Evolutionary conservation across 2,329 filamentous ascomycete genomes (phyloP).

Genomic region (Didymella glomerata): DNA sequence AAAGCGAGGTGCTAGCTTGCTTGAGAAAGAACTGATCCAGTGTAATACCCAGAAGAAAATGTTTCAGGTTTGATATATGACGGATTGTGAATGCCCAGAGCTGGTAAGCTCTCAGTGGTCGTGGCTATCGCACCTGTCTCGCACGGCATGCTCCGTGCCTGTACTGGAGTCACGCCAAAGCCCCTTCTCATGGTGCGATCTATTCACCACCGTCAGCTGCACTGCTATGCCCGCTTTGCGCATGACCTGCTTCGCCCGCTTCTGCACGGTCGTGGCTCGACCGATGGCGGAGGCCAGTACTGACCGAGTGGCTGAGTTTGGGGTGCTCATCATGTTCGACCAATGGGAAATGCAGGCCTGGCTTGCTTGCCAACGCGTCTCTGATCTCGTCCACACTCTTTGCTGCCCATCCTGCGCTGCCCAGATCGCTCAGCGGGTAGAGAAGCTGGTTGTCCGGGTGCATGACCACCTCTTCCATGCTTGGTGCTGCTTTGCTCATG

Average conservation of each 20-base stretch:
- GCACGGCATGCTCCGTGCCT: background rate
- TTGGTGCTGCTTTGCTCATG: conserved; percentile 64
- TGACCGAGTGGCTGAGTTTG: conserved; percentile 11
- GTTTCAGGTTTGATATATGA: background rate
- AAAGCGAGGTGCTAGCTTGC: background rate
- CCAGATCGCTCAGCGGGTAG: conserved; percentile 59
- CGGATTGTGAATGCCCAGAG: background rate
- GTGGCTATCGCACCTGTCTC: no score
- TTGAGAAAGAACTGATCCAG: background rate
- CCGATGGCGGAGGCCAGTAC: conserved; percentile 13
- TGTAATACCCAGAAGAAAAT: no score
- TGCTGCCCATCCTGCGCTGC: conserved; percentile 47
- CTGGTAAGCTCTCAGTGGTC: background rate
- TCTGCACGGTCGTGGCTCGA: conserved; percentile 25
- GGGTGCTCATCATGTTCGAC: conserved; percentile 23
- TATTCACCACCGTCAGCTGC: conserved; percentile 16
- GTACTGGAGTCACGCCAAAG: background rate
- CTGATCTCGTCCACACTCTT: conserved; percentile 51
- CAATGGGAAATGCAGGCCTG: conserved; percentile 27
- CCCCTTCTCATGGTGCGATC: background rate
- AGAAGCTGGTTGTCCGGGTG: conserved; percentile 61
- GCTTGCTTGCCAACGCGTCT: conserved; percentile 51
- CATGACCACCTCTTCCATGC: conserved; percentile 60
- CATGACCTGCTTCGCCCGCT: conserved; percentile 22
- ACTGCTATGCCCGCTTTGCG: background rate